phyloP scores from a whole-genome alignment of 352 stramenopile species.

The Phytophthora chlamydospora region DNA sequence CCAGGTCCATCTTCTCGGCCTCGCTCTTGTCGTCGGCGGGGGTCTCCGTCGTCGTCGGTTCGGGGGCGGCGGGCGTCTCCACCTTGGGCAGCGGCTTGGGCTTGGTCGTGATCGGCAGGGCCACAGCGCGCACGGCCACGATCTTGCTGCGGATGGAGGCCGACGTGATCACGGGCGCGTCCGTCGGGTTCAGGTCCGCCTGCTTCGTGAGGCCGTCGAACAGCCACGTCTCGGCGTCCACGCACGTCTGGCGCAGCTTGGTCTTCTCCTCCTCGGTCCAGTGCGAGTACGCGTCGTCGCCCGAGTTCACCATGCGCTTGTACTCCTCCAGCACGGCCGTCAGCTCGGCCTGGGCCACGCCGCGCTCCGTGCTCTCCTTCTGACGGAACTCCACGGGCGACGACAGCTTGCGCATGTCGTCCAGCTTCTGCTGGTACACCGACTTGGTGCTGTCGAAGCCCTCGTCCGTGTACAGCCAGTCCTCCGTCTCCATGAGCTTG shows the following conservation, averaged over 20 bases:
- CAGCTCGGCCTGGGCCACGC: constrained; percentile 88
- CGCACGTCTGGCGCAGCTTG: constrained; percentile 91
- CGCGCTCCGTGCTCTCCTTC: constrained; percentile 91
- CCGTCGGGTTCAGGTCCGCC: constrained; percentile 78
- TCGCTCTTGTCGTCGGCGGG: constrained; percentile 46
- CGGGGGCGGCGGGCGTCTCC: constrained; percentile 56
- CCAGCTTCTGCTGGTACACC: constrained; percentile 96
- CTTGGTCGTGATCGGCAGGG: constrained; percentile 97
- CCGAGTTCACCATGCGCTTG: constrained; percentile 95
- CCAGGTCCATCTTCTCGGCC: constrained; percentile 87
- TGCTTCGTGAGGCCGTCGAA: constrained; percentile 97
- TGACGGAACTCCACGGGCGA: constrained; percentile 94
- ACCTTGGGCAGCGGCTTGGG: constrained; percentile 91
- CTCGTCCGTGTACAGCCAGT: constrained; percentile 99
- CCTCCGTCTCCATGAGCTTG: constrained; percentile 93
- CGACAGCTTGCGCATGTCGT: constrained; percentile 93
- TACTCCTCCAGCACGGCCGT: constrained; percentile 95
- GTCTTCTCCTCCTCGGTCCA: constrained; percentile 96
- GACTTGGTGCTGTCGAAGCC: constrained; percentile 98
- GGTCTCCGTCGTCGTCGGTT: constrained; percentile 49
- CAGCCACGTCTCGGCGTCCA: constrained; percentile 94
- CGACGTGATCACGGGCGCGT: constrained; percentile 93
- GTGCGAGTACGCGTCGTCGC: constrained; percentile 94
- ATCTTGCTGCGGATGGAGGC: constrained; percentile 90
- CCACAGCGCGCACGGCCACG: constrained; percentile 88